These are phyloP conservation scores for Nemania bipapillata DNA, from an alignment of 2,329 filamentous ascomycete species.

Conservation along the genomic window DNA sequence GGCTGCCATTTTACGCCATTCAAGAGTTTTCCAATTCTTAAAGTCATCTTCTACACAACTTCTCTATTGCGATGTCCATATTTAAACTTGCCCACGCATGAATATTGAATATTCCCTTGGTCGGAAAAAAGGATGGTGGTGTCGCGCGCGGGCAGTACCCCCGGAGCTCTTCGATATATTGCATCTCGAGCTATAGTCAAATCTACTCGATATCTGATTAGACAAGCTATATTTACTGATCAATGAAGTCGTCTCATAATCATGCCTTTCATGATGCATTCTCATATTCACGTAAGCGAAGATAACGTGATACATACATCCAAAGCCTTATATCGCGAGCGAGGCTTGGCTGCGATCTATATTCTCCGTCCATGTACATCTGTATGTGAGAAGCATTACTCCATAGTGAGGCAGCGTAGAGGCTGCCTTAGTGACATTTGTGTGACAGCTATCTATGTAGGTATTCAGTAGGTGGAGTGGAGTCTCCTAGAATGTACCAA, in stretches of 20 bases:
- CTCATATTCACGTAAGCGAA: not conserved
- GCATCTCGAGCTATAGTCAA: slow-evolving; percentile 32
- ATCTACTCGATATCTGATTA: slow-evolving; percentile 33
- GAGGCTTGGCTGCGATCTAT: not conserved
- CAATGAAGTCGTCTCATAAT: slow-evolving; percentile 27
- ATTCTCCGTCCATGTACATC: not conserved
- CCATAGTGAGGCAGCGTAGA: slow-evolving; percentile 3
- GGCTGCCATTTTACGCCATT: slow-evolving; percentile 42
- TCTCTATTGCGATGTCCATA: slow-evolving; percentile 44
- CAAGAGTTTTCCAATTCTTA: slow-evolving; percentile 41
- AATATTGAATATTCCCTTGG: slow-evolving; percentile 37
- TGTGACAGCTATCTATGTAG: slow-evolving; percentile 1
- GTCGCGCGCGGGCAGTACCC: slow-evolving; percentile 3
- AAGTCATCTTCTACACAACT: slow-evolving; percentile 32
- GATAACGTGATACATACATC: slow-evolving; percentile 1
- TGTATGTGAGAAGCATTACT: not conserved
- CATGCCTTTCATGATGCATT: not conserved
- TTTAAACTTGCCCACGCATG: slow-evolving; percentile 34
- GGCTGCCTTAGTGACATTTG: not conserved
- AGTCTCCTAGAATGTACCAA: not conserved
- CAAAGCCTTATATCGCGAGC: slow-evolving; percentile 3
- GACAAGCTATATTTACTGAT: slow-evolving; percentile 34
- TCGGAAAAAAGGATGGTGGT: slow-evolving; percentile 39
- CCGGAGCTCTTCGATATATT: slow-evolving; percentile 24
- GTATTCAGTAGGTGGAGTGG: not conserved